Base-by-base conservation (phyloP, 116 monocot genomes). In the Phalaenopsis hybrid region DNA sequence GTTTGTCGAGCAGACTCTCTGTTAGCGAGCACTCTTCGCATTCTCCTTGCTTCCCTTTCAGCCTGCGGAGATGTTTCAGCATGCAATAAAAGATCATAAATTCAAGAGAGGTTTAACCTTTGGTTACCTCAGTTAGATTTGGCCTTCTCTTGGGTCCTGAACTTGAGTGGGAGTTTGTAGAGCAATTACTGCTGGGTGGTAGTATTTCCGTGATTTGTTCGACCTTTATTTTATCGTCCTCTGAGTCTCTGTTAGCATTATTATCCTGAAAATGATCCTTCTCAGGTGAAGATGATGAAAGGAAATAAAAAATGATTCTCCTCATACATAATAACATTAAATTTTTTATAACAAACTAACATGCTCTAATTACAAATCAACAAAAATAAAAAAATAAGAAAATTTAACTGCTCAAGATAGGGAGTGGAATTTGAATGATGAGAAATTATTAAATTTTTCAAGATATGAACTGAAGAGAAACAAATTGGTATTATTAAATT, bases 1-100 rank as follows among this genome's bases (percentile, higher is more conserved):
- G 97, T 94, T 79, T 94, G 91, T 81, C 95, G 90, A 61, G 97
- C 97, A 20, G 97, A 97, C 63, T 97, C 94, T 83, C 97, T 87
- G 61, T 97, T 97, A 33, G 97, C 94, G 16, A 94, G 75, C 44
- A 97, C 81, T 73, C 93, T 89, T 50, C 89, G 86, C 44, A 94
- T 48, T 72, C 89, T 91, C 80, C 85, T 91, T 7, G 90, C 90
- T 81, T 93, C 97, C 79, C 82, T 94, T 85, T 97, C 97, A 73
- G 83, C 93, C 97, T 97, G 80, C 17, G 37, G 44, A 78, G 6
- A 57, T 78, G 21, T 50, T 28, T 72, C 34, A 78, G 72, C n/a
- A 61, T 73, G 31, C 86, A 51, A 73, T 44, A 33, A 25, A 50
- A 72, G 43, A 77, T 44, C 31, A 6, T 50, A 57, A 4, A 58